Evolutionary conservation across 352 stramenopile species (phyloP).

Genomic region (Aphanomyces invadans): DNA sequence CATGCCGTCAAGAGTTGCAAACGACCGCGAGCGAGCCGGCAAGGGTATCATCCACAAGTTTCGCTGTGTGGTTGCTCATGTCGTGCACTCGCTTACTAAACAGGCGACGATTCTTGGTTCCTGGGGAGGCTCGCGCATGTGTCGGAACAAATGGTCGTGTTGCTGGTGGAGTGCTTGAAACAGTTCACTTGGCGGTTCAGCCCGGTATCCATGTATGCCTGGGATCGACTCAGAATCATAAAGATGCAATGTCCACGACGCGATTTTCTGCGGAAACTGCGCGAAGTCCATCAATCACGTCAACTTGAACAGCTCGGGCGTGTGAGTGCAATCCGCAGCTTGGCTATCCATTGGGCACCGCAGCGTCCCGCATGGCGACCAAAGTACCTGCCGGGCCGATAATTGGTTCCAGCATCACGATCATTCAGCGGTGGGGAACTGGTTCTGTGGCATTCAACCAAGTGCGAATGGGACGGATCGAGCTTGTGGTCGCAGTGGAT

Average conservation of each 20-base stretch:
- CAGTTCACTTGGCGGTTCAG: constrained; percentile 14
- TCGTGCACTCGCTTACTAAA: constrained; percentile 1
- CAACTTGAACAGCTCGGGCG: too few relatives aligned
- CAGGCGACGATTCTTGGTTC: too few relatives aligned
- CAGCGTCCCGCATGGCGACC: too few relatives aligned
- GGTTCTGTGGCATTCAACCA: constrained; percentile 2
- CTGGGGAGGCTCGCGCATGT: too few relatives aligned
- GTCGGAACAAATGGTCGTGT: not conserved
- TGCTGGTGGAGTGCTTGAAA: constrained; percentile 17
- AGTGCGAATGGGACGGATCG: not conserved
- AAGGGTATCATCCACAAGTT: not conserved
- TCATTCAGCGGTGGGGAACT: not conserved
- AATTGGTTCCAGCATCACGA: not conserved
- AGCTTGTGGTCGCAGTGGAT: not conserved
- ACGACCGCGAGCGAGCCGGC: not conserved
- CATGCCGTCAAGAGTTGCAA: constrained; percentile 9
- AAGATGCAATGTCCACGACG: not conserved
- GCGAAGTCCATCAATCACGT: not conserved
- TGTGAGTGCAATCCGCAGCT: too few relatives aligned
- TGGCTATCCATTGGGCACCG: too few relatives aligned
- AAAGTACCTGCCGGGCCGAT: constrained; percentile 10
- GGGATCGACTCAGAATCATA: not conserved
- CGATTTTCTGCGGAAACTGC: not conserved
- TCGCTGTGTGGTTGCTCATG: not conserved
- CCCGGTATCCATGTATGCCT: not conserved